A percentile compares a stretch with the other conserved stretches of the same genome.
Evolutionary conservation across 2,329 filamentous ascomycete genomes (phyloP).

Genomic region (Lithohypha guttulata): DNA sequence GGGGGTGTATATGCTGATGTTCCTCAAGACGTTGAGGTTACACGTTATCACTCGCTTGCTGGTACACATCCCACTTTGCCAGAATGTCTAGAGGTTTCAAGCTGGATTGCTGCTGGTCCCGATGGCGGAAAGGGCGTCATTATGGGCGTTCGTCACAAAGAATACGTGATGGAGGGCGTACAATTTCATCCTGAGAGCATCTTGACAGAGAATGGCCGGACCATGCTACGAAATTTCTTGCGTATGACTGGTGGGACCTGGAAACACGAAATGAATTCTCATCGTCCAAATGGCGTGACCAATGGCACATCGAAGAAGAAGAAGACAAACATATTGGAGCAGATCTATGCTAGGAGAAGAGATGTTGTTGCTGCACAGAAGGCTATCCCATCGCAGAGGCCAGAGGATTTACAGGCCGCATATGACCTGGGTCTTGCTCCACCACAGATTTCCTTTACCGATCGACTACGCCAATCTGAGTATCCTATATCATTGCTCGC

Average conservation of each 20-base stretch:
- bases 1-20: constrained; percentile 88
- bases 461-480: constrained; percentile 67
- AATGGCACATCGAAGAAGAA: constrained; percentile 42
- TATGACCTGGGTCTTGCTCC: constrained; percentile 79
- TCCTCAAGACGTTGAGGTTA: constrained; percentile 71
- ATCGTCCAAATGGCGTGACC: constrained; percentile 15
- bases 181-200: constrained; percentile 99
- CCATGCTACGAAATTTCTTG: constrained; percentile 89
- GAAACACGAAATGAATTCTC: constrained; percentile 30
- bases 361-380: constrained; percentile 70
- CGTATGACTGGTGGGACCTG: constrained; percentile 82
- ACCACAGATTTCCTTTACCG: constrained; percentile 68
- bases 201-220: constrained; percentile 73
- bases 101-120: constrained; percentile 67
- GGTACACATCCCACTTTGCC: constrained; percentile 83
- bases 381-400: constrained; percentile 70
- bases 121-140: constrained; percentile 77
- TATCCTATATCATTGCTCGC: constrained; percentile 91
- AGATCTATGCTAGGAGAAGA: constrained; percentile 76
- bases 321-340: constrained; percentile 77
- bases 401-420: constrained; percentile 71
- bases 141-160: constrained; percentile 92
- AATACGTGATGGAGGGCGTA: constrained; percentile 83
- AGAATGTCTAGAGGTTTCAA: constrained; percentile 74
- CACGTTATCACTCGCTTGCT: constrained; percentile 90